Conservation (phyloP, 2,329 filamentous ascomycete species). For the Beauveria asiatica region DNA sequence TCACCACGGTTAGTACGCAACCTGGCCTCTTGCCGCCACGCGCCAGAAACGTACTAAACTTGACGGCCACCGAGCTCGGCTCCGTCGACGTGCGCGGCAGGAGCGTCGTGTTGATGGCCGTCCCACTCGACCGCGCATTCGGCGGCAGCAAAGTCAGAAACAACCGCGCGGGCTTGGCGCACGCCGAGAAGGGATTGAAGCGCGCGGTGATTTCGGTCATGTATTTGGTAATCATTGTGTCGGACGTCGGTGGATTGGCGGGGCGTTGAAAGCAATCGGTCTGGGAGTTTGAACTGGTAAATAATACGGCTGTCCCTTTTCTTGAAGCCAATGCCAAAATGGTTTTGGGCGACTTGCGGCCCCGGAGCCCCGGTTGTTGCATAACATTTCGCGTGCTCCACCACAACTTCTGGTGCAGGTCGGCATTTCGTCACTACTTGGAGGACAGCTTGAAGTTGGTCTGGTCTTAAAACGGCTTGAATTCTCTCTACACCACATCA, state of each 20-base stretch:
- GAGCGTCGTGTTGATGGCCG: slow-evolving; percentile 71
- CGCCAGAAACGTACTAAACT: slow-evolving; percentile 63
- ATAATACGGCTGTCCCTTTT: neutral
- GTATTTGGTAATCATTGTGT: slow-evolving; percentile 73
- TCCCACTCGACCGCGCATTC: slow-evolving; percentile 61
- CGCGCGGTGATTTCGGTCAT: slow-evolving; percentile 75
- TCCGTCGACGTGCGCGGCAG: slow-evolving; percentile 62
- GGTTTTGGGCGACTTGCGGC: too few relatives aligned
- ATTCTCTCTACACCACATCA: neutral
- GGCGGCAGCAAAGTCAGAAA: slow-evolving; percentile 82
- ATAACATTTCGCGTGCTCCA: slow-evolving; percentile 8
- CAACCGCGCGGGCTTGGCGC: slow-evolving; percentile 73
- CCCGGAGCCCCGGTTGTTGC: slow-evolving; percentile 3
- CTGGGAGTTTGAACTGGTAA: too few relatives aligned
- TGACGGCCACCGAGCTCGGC: slow-evolving; percentile 62
- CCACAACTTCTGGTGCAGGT: neutral
- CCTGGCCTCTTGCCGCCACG: neutral
- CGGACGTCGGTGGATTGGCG: neutral
- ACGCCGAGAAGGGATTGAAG: slow-evolving; percentile 85
- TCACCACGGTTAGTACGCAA: slow-evolving; percentile 17
- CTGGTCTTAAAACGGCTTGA: neutral
- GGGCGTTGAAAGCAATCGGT: too few relatives aligned
- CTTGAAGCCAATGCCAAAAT: too few relatives aligned
- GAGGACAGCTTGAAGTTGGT: slow-evolving; percentile 5
- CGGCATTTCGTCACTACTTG: slow-evolving; percentile 6